Evolutionary conservation across 2,329 filamentous ascomycete genomes (phyloP).

Genomic region (Huntiella bhutanensis): DNA sequence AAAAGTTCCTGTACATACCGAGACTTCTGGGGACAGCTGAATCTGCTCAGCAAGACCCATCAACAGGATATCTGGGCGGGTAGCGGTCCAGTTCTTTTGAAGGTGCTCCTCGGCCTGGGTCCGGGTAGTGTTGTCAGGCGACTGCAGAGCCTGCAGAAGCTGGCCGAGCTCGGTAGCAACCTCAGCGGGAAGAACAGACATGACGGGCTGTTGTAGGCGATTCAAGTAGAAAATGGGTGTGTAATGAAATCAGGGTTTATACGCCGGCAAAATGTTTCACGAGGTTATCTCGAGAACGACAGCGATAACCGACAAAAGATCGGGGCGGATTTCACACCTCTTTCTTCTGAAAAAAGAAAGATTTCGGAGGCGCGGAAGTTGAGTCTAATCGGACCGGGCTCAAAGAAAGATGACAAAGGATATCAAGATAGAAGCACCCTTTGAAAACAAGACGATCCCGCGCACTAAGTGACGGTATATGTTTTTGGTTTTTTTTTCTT

Average conservation of each 20-base stretch:
- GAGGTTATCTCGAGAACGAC: not conserved
- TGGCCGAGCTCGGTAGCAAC: constrained; percentile 68
- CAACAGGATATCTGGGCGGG: constrained; percentile 68
- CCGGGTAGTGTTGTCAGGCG: constrained; percentile 70
- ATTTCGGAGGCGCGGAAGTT: not conserved
- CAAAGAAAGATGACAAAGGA: not conserved
- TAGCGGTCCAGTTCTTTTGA: constrained; percentile 71
- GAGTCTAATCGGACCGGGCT: not conserved
- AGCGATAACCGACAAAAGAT: not conserved
- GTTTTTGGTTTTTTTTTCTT: constrained; percentile 6
- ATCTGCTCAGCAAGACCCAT: constrained; percentile 93
- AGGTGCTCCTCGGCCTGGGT: constrained; percentile 78
- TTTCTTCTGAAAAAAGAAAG: not conserved
- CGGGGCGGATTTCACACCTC: too few relatives aligned
- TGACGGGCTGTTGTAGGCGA: constrained; percentile 19
- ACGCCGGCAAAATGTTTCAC: not conserved
- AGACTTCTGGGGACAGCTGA: constrained; percentile 52
- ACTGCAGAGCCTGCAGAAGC: constrained; percentile 76
- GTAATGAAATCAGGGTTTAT: not conserved
- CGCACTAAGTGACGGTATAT: constrained; percentile 7
- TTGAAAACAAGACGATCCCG: constrained; percentile 6
- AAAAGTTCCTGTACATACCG: constrained; percentile 29
- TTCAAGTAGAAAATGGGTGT: not conserved
- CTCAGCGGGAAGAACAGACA: constrained; percentile 76
- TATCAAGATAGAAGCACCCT: not conserved